Percentiles rank a stretch among this genome's conserved stretches.
Evolutionary conservation across 164 flowering plant genomes (phyloP).

Genomic region (Echeveria elegans): DNA sequence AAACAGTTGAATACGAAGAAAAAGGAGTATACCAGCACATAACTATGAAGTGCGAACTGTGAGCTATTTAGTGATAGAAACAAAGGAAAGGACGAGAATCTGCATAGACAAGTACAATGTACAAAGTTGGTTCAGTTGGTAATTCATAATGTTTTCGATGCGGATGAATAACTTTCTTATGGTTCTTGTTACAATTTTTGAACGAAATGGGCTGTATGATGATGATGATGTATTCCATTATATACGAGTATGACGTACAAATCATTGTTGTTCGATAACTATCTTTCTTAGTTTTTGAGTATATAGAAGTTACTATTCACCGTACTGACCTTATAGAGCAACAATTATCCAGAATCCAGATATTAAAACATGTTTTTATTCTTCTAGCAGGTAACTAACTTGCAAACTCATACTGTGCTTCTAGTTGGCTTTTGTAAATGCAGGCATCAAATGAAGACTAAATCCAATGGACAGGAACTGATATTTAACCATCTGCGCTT

Average conservation of each 20-base stretch:
- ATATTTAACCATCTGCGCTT: background rate
- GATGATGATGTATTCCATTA: background rate
- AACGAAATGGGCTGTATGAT: background rate
- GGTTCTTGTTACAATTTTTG: background rate
- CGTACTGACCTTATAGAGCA: background rate
- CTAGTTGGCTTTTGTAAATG: background rate
- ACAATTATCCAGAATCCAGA: background rate
- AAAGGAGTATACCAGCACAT: background rate
- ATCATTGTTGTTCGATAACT: background rate
- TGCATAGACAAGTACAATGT: conserved; percentile 1
- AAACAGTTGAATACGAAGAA: background rate
- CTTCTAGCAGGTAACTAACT: background rate
- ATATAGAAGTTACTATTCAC: background rate
- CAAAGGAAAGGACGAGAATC: background rate
- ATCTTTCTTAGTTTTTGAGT: background rate
- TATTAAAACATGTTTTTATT: background rate
- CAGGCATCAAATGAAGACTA: background rate
- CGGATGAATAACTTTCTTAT: background rate
- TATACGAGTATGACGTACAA: background rate
- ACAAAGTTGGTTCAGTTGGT: background rate
- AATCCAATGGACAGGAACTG: background rate
- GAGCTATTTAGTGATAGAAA: background rate
- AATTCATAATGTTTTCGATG: background rate
- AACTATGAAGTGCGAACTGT: background rate
- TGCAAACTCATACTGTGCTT: background rate